phyloP scores from a whole-genome alignment of 148 eudicot species.

The Vaccinium macrocarpon region DNA sequence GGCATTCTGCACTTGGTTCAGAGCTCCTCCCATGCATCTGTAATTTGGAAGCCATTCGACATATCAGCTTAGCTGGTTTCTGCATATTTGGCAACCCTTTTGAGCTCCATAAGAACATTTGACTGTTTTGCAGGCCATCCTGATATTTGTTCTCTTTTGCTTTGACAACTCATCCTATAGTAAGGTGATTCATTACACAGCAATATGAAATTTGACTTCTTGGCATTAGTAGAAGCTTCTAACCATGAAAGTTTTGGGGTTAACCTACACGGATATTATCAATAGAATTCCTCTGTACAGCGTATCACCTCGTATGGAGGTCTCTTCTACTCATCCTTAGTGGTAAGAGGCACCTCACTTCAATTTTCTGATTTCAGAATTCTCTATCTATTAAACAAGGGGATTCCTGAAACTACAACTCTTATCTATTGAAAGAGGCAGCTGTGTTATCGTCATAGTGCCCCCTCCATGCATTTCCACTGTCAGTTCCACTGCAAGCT shows the following conservation, averaged over 20 bases:
- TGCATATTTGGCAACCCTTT: background rate
- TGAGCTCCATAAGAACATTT: background rate
- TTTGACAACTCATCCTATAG: background rate
- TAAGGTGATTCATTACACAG: background rate
- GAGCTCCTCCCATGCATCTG: background rate
- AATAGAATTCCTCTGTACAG: background rate
- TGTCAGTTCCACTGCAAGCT: slow-evolving; percentile 85
- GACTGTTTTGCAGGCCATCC: background rate
- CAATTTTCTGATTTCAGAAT: background rate
- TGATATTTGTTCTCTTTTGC: background rate
- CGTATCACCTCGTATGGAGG: background rate
- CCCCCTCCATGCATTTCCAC: slow-evolving; percentile 90
- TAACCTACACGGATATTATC: background rate
- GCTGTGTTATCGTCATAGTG: slow-evolving; percentile 81
- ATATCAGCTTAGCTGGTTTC: background rate
- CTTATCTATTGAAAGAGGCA: slow-evolving; percentile 67
- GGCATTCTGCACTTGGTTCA: background rate
- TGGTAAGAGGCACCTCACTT: background rate
- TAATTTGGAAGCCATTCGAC: background rate
- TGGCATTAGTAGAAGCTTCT: background rate
- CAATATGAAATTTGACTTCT: too few relatives aligned
- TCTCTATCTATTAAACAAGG: slow-evolving; percentile 1
- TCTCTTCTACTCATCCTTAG: background rate
- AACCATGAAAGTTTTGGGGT: background rate
- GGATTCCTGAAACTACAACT: slow-evolving; percentile 12